Evolutionary conservation across 768 basidiomycete species (phyloP).

Genomic region (Panaeolus papilionaceus): DNA sequence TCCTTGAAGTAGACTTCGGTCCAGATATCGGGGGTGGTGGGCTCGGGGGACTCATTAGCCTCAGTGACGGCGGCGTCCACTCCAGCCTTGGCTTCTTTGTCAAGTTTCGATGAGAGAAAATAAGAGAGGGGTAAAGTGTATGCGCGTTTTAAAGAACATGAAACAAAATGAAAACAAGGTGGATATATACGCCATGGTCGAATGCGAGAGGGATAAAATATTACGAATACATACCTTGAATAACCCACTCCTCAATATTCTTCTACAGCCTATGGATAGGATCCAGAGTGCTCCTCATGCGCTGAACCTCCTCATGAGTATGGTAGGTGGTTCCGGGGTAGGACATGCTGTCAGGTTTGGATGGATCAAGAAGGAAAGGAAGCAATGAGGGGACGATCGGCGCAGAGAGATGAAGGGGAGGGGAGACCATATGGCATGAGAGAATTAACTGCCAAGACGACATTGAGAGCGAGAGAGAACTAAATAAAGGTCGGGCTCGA

Average conservation of each 20-base stretch:
- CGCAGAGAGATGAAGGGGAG: no score
- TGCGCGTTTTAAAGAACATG: no score
- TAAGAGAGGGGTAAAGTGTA: background rate
- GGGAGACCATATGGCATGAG: no score
- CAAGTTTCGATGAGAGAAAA: conserved; percentile 46
- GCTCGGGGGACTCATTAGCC: conserved; percentile 81
- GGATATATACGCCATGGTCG: background rate
- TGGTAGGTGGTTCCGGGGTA: conserved; percentile 99
- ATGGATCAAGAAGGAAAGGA: background rate
- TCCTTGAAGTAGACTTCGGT: conserved; percentile 91
- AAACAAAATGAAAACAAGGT: background rate
- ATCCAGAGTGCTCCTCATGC: conserved; percentile 55
- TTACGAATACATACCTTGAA: no score
- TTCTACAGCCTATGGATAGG: no score
- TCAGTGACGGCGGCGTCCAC: conserved; percentile 93
- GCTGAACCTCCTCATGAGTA: conserved; percentile 96
- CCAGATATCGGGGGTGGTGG: conserved; percentile 76
- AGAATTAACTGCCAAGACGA: no score
- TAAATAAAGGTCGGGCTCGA: no score
- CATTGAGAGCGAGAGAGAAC: no score
- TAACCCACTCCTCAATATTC: background rate
- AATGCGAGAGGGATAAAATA: no score
- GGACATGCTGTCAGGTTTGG: conserved; percentile 73
- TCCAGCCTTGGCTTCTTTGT: conserved; percentile 88
- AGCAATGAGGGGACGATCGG: background rate